Conservation (phyloP, 345 rosid genomes). For the Orychophragmus violaceus region DNA sequence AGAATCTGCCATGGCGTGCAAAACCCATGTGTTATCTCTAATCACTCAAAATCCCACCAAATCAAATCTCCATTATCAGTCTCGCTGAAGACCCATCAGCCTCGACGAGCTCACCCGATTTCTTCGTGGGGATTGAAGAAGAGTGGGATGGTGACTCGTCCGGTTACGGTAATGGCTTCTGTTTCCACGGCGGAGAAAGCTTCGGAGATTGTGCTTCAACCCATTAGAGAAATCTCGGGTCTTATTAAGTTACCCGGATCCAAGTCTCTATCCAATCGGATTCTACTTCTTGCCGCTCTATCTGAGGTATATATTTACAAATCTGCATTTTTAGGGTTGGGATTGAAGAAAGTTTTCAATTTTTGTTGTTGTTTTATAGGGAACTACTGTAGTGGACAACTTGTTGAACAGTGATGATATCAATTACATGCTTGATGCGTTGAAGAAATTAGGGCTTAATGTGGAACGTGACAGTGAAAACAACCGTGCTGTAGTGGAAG, state of each 20-base stretch:
- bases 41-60: slow-evolving; percentile 26
- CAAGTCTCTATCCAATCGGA: slow-evolving; percentile 85
- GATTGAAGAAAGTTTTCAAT: background rate
- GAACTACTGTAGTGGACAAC: slow-evolving; percentile 84
- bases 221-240: slow-evolving; percentile 81
- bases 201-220: slow-evolving; percentile 73
- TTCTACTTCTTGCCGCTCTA: slow-evolving; percentile 88
- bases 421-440: slow-evolving; percentile 84
- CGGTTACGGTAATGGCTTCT: slow-evolving; percentile 47
- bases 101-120: slow-evolving; percentile 25
- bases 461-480: slow-evolving; percentile 51
- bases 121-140: slow-evolving; percentile 30
- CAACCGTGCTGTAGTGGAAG: slow-evolving; percentile 68
- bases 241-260: slow-evolving; percentile 84
- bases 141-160: slow-evolving; percentile 16
- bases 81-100: slow-evolving; percentile 37
- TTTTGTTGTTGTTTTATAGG: slow-evolving; percentile 35
- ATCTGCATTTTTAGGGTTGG: background rate
- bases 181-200: slow-evolving; percentile 61
- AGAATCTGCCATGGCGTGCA: slow-evolving; percentile 43
- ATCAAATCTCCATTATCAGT: slow-evolving; percentile 28
- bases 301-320: no score
- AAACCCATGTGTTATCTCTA: slow-evolving; percentile 23
- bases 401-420: slow-evolving; percentile 86
- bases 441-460: slow-evolving; percentile 60